Evolutionary conservation across 1,284 basidiomycete species (phyloP).

Genomic region (Phaffia rhodozyma): DNA sequence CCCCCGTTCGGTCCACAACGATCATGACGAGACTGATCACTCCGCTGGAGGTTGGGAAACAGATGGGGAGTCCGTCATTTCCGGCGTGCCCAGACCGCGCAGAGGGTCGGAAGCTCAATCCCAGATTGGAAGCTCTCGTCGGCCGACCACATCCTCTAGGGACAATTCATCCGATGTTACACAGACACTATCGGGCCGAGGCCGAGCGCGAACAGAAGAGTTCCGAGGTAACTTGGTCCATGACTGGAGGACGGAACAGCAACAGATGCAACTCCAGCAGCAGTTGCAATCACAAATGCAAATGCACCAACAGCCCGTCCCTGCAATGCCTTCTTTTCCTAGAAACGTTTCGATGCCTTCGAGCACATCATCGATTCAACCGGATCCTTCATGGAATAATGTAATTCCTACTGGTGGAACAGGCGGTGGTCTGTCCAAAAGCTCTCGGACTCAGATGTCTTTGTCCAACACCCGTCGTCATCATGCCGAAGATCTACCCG

Average conservation of each 20-base stretch:
- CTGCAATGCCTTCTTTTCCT: conserved; percentile 43
- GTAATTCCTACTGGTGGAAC: conserved; percentile 26
- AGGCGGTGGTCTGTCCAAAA: background rate
- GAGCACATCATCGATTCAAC: conserved; percentile 13
- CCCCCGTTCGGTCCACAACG: conserved; percentile 14
- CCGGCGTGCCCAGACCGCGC: conserved; percentile 40
- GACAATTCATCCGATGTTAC: conserved; percentile 44
- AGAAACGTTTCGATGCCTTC: conserved; percentile 18
- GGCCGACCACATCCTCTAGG: conserved; percentile 45
- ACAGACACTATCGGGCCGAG: conserved; percentile 43
- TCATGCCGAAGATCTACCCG: background rate
- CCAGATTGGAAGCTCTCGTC: conserved; percentile 32
- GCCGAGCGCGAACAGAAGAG: conserved; percentile 60
- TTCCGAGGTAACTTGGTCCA: conserved; percentile 50
- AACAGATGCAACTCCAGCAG: conserved; percentile 48
- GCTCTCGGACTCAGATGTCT: conserved; percentile 4
- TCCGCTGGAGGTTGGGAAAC: conserved; percentile 42
- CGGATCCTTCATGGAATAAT: conserved; percentile 9
- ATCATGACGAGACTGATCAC: conserved; percentile 39
- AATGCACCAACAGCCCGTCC: conserved; percentile 40
- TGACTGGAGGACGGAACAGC: conserved; percentile 47
- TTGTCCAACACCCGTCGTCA: conserved; percentile 7
- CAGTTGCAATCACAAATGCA: conserved; percentile 45
- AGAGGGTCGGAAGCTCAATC: background rate
- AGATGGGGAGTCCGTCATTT: conserved; percentile 30